phyloP scores from a whole-genome alignment of 805 yeast species.

The Candida tammaniensis region DNA sequence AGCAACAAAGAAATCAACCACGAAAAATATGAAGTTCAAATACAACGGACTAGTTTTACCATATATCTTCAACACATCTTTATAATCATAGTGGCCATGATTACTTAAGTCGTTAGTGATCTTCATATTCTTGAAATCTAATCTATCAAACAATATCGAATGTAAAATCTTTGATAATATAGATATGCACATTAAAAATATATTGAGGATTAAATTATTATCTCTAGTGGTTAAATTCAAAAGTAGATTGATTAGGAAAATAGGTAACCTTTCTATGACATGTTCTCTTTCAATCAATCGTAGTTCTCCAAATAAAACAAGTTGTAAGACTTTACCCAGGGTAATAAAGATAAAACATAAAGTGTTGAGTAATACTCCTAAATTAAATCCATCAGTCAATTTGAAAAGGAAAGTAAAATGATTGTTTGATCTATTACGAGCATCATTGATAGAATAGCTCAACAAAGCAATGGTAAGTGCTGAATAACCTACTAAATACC shows the following conservation, averaged over 20 bases:
- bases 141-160: slow-evolving; percentile 62
- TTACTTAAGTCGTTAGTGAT: slow-evolving; percentile 23
- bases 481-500: slow-evolving; percentile 19
- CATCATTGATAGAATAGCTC: slow-evolving; percentile 21
- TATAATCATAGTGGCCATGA: slow-evolving; percentile 12
- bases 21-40: slow-evolving; percentile 43
- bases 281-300: slow-evolving; percentile 76
- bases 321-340: slow-evolving; percentile 43
- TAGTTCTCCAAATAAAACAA: slow-evolving; percentile 67
- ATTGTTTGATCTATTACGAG: slow-evolving; percentile 20
- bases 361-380: slow-evolving; percentile 27
- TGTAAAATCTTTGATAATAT: slow-evolving; percentile 62
- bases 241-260: slow-evolving; percentile 47
- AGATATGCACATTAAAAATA: slow-evolving; percentile 32
- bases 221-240: slow-evolving; percentile 64
- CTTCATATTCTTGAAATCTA: slow-evolving; percentile 36
- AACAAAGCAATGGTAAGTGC: slow-evolving; percentile 18
- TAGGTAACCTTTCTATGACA: slow-evolving; percentile 34
- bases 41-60: slow-evolving; percentile 32
- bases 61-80: slow-evolving; percentile 29
- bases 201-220: slow-evolving; percentile 54
- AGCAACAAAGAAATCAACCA: slow-evolving; percentile 52
- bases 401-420: slow-evolving; percentile 23
- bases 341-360: slow-evolving; percentile 20
- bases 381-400: slow-evolving; percentile 28